Evolutionary conservation across 371 early-diverging fungal species (phyloP).

Genomic region (Dichotomocladium elegans): DNA sequence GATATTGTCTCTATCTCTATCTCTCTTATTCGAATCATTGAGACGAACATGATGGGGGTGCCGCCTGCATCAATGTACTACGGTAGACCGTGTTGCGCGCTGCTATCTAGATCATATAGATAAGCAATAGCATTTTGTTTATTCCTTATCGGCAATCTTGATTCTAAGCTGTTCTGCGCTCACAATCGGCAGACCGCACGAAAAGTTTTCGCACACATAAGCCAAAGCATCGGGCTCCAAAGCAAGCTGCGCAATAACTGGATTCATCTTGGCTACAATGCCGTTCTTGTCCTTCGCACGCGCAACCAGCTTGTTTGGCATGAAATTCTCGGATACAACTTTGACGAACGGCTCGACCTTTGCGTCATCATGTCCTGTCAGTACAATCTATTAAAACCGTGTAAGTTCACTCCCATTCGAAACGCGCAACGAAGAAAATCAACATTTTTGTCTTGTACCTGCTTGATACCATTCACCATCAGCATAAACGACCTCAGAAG

Average conservation of each 20-base stretch:
- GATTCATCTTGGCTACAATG: slow-evolving; percentile 21
- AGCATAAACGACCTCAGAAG: slow-evolving; percentile 35
- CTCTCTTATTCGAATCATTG: neutral
- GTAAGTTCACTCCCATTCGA: too few relatives aligned
- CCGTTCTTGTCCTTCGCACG: slow-evolving; percentile 24
- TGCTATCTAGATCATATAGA: neutral
- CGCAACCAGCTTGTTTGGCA: slow-evolving; percentile 38
- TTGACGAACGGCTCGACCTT: slow-evolving; percentile 18
- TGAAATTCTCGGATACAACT: slow-evolving; percentile 23
- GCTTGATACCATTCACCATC: slow-evolving; percentile 34
- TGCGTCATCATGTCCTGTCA: slow-evolving; percentile 25
- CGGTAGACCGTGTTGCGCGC: too few relatives aligned
- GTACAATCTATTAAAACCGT: slow-evolving; percentile 27
- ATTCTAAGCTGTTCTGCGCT: neutral
- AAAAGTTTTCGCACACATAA: slow-evolving; percentile 47
- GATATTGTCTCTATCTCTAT: neutral
- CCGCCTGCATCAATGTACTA: neutral
- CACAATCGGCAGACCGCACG: slow-evolving; percentile 45
- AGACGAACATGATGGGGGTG: neutral
- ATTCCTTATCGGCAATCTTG: neutral
- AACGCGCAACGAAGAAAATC: too few relatives aligned
- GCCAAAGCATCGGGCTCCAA: slow-evolving; percentile 6
- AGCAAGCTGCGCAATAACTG: slow-evolving; percentile 21
- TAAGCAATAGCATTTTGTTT: neutral
- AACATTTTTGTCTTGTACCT: slow-evolving; percentile 19